Conservation (phyloP, 768 basidiomycete species). For the Leccinellum rugosiceps region DNA sequence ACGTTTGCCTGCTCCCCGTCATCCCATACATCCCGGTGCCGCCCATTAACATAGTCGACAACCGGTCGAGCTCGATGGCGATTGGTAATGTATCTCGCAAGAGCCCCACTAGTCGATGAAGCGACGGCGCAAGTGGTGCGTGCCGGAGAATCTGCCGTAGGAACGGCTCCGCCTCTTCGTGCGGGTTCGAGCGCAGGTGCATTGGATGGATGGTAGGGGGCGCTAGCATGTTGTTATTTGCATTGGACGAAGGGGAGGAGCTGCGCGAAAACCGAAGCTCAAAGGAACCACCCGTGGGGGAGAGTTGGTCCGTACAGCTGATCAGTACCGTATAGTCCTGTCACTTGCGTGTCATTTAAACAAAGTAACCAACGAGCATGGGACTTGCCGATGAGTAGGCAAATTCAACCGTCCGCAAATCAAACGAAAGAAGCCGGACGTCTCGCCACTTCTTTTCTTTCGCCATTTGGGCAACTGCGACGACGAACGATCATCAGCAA, state of each 20-base stretch:
- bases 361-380: background rate
- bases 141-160: constrained; percentile 70
- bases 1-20: background rate
- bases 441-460: constrained; percentile 68
- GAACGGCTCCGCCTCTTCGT: constrained; percentile 74
- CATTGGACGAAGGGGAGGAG: constrained; percentile 3
- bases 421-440: constrained; percentile 83
- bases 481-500: background rate
- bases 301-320: constrained; percentile 73
- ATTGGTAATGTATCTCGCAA: constrained; percentile 78
- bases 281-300: constrained; percentile 65
- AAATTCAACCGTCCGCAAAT: constrained; percentile 90
- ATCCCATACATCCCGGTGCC: constrained; percentile 8
- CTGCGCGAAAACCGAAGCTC: constrained; percentile 68
- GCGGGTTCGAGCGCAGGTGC: constrained; percentile 54
- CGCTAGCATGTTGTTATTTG: constrained; percentile 19
- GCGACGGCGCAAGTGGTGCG: constrained; percentile 59
- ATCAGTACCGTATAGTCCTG: constrained; percentile 79
- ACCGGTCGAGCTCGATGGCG: constrained; percentile 61
- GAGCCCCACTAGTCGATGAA: constrained; percentile 64
- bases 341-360: background rate
- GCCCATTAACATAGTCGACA: constrained; percentile 38
- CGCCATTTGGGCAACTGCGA: constrained; percentile 82
- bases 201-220: constrained; percentile 30
- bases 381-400: constrained; percentile 61